Evolutionary conservation across 495 filamentous ascomycete species (phyloP).

Genomic region (Neurospora sp.): DNA sequence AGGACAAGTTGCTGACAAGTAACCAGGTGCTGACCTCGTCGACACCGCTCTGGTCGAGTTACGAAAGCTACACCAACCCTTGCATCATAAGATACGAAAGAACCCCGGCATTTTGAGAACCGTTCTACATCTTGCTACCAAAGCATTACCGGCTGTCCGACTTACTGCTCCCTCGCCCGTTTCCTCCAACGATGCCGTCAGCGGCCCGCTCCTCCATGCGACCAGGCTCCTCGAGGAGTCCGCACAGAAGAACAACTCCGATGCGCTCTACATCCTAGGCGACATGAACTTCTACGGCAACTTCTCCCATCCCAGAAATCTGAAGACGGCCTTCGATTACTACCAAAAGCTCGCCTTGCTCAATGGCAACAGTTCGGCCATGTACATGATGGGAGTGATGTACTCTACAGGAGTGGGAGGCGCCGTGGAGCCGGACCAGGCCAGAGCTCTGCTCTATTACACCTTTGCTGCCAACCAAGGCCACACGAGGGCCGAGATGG

Average conservation of each 20-base stretch:
- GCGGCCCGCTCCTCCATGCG: conserved; percentile 42
- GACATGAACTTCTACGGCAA: conserved; percentile 98
- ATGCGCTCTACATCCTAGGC: conserved; percentile 82
- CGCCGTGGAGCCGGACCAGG: conserved; percentile 78
- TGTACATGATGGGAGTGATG: conserved; percentile 93
- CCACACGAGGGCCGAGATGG: conserved; percentile 85
- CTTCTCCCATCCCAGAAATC: conserved; percentile 77
- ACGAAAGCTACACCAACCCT: conserved; percentile 29
- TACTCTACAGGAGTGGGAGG: conserved; percentile 87
- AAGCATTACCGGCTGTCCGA: conserved; percentile 32
- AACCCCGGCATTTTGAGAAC: conserved; percentile 27
- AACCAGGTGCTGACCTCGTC: conserved; percentile 34
- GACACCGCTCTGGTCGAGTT: conserved; percentile 32
- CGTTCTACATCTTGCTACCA: conserved; percentile 25
- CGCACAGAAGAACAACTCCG: conserved; percentile 63
- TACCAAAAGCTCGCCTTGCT: conserved; percentile 69
- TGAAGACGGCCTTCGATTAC: conserved; percentile 67
- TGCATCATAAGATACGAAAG: conserved; percentile 26
- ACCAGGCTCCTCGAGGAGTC: conserved; percentile 68
- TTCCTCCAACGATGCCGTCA: conserved; percentile 17
- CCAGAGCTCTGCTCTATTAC: conserved; percentile 85
- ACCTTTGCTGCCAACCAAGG: conserved; percentile 84
- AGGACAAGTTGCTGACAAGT: conserved; percentile 4
- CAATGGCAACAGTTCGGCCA: conserved; percentile 81
- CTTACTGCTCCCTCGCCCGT: conserved; percentile 28